phyloP scores from a whole-genome alignment of 2,329 filamentous ascomycete genomes.

The Aulographum hederae region DNA sequence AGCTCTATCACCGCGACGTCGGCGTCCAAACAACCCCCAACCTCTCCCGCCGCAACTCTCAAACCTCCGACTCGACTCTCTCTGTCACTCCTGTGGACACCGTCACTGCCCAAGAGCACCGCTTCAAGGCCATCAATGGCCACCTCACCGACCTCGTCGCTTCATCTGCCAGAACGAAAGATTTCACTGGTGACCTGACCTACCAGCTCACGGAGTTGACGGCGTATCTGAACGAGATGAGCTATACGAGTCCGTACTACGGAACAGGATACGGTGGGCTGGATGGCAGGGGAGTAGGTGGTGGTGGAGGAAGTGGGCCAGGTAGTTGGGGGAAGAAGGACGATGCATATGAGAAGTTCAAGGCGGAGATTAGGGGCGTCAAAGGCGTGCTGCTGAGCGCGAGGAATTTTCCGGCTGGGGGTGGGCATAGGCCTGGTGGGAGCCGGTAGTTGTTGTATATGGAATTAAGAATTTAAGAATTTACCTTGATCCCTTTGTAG shows the following conservation, averaged over 20 bases:
- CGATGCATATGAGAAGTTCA: conserved; percentile 55
- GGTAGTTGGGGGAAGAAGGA: conserved; percentile 35
- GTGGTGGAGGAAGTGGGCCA: conserved; percentile 10
- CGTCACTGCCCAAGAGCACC: conserved; percentile 19
- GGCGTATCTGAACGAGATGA: conserved; percentile 39
- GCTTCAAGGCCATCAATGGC: conserved; percentile 30
- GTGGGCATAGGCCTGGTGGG: too few relatives aligned
- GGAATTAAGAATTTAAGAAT: too few relatives aligned
- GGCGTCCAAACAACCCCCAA: conserved; percentile 55
- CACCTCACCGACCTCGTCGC: conserved; percentile 32
- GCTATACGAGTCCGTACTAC: conserved; percentile 23
- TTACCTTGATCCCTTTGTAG: too few relatives aligned
- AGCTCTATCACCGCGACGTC: conserved; percentile 66
- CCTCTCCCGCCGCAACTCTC: conserved; percentile 20
- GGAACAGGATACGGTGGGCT: conserved; percentile 17
- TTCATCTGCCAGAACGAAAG: conserved; percentile 29
- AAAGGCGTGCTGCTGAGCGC: conserved; percentile 64
- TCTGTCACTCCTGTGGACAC: conserved; percentile 11
- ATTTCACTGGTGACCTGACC: conserved; percentile 30
- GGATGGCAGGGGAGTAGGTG: conserved; percentile 18
- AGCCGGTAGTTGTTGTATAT: too few relatives aligned
- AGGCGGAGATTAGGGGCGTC: conserved; percentile 57
- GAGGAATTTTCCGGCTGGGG: conserved; percentile 60
- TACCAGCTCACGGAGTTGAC: conserved; percentile 35
- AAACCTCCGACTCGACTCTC: conserved; percentile 9